A percentile compares a stretch with the other conserved stretches of the same genome.
Evolutionary conservation across 192 early-diverging fungal species (phyloP).

Genomic region (Kickxella alabastrina): DNA sequence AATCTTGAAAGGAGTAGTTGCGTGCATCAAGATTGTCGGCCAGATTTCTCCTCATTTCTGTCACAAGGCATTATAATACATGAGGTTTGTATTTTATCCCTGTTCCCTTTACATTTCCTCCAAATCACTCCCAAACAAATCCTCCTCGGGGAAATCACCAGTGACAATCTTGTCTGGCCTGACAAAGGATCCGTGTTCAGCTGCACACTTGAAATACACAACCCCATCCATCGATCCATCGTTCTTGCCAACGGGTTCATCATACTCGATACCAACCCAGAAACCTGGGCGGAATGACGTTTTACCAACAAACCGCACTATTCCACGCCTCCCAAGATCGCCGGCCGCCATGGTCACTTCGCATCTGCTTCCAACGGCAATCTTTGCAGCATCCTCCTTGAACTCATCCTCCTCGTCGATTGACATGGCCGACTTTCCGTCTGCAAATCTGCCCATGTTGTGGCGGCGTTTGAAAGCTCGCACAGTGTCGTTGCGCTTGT

Average conservation of each 20-base stretch:
- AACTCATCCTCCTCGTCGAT: constrained; percentile 69
- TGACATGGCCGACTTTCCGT: constrained; percentile 75
- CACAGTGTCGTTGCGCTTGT: constrained; percentile 75
- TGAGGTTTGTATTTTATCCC: constrained; percentile 40
- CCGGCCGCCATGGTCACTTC: constrained; percentile 65
- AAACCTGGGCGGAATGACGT: constrained; percentile 76
- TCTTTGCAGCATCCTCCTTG: constrained; percentile 60
- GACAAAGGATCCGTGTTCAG: constrained; percentile 83
- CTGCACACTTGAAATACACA: constrained; percentile 70
- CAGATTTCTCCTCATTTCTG: neutral
- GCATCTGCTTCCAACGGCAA: constrained; percentile 79
- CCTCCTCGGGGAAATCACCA: constrained; percentile 93
- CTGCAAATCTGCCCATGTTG: constrained; percentile 82
- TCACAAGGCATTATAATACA: neutral
- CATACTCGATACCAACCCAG: constrained; percentile 95
- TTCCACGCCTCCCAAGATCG: constrained; percentile 54
- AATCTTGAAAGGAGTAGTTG: no score
- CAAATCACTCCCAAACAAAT: constrained; percentile 68
- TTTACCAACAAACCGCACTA: constrained; percentile 71
- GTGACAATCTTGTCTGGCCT: constrained; percentile 83
- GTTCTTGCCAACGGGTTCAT: constrained; percentile 95
- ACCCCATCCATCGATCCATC: constrained; percentile 79
- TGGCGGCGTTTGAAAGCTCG: constrained; percentile 85
- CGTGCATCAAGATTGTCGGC: no score
- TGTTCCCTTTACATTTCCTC: constrained; percentile 72